Percentiles rank a stretch among this genome's conserved stretches.
phyloP scores from a whole-genome alignment of 2,329 filamentous ascomycete species.

The Penicillium polonicum region DNA sequence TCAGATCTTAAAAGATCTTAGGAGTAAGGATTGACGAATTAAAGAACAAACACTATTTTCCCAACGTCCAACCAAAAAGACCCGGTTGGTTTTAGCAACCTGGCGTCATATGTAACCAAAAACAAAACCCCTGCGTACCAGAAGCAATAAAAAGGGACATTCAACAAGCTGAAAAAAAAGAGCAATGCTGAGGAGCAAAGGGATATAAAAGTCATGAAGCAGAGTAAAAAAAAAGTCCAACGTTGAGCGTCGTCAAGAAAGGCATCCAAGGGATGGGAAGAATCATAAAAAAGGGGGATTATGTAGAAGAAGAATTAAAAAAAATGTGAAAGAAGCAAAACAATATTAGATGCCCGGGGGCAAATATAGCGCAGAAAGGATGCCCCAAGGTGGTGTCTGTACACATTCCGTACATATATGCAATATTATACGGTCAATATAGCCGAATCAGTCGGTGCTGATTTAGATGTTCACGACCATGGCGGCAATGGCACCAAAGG shows the following conservation, averaged over 20 bases:
- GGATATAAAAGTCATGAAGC: constrained; percentile 26
- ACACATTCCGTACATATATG: constrained; percentile 8
- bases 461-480: constrained; percentile 27
- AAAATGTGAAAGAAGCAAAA: constrained; percentile 13
- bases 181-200: constrained; percentile 20
- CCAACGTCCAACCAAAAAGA: constrained; percentile 17
- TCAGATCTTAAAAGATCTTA: background rate
- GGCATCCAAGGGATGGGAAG: constrained; percentile 12
- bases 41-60: constrained; percentile 11
- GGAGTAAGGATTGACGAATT: constrained; percentile 7
- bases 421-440: constrained; percentile 1
- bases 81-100: constrained; percentile 12
- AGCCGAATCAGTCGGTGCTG: background rate
- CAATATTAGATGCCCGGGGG: constrained; percentile 11
- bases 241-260: constrained; percentile 27
- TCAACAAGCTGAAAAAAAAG: constrained; percentile 16
- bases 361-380: constrained; percentile 2
- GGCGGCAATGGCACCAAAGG: constrained; percentile 27
- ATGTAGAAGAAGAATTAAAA: constrained; percentile 21
- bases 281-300: constrained; percentile 20
- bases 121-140: constrained; percentile 20
- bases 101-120: constrained; percentile 16
- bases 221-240: constrained; percentile 17
- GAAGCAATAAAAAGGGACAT: constrained; percentile 16
- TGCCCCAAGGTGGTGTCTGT: constrained; percentile 5